phyloP scores from a whole-genome alignment of 208 protist species.

The Acanthamoeba comandoni region DNA sequence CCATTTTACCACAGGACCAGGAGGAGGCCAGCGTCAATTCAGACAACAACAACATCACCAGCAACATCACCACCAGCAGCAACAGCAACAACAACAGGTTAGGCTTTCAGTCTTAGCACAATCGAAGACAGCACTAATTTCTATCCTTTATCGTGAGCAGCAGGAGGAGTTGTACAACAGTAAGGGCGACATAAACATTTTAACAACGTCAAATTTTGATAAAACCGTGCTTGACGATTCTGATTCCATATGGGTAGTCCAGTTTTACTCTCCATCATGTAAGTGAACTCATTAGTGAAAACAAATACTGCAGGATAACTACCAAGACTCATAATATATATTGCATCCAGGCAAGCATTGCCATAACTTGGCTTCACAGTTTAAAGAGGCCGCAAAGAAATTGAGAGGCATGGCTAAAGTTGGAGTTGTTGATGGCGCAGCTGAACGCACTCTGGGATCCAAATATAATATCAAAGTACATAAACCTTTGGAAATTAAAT shows the following conservation, averaged over 20 bases:
- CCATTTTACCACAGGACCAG: slow-evolving; percentile 16
- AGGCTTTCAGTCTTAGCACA: background rate
- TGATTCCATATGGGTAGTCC: slow-evolving; percentile 46
- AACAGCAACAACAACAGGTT: slow-evolving; percentile 5
- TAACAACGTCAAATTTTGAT: slow-evolving; percentile 25
- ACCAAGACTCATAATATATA: background rate
- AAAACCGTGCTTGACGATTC: slow-evolving; percentile 25
- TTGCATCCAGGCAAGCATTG: slow-evolving; percentile 37
- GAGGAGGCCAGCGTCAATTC: slow-evolving; percentile 22
- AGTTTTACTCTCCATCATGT: slow-evolving; percentile 61
- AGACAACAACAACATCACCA: slow-evolving; percentile 15
- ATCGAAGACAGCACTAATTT: background rate
- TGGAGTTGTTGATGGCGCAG: slow-evolving; percentile 53
- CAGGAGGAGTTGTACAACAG: slow-evolving; percentile 53
- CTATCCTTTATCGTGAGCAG: background rate
- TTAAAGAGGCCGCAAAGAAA: slow-evolving; percentile 46
- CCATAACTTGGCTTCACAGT: slow-evolving; percentile 30
- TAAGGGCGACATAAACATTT: slow-evolving; percentile 44
- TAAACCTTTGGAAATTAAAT: background rate
- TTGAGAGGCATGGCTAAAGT: slow-evolving; percentile 60
- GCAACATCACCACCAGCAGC: background rate
- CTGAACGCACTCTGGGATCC: background rate
- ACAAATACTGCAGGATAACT: too few relatives aligned
- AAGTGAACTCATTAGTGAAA: background rate
- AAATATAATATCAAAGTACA: slow-evolving; percentile 25